Conservation (phyloP, 2,329 filamentous ascomycete species). For the Dactylellina sp. region DNA sequence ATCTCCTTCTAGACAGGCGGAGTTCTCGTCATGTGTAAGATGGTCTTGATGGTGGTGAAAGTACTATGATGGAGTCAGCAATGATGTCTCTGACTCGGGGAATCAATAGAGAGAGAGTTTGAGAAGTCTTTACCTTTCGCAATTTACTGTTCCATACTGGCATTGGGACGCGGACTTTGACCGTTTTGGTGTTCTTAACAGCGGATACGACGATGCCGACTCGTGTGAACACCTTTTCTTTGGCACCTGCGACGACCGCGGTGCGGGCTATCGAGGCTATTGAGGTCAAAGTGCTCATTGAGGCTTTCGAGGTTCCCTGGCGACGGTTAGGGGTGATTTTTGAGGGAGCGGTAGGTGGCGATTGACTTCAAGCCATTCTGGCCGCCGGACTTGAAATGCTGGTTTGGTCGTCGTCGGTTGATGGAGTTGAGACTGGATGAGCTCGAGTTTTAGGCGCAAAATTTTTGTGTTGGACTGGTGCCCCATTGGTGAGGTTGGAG, state of each 20-base stretch:
- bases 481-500: slow-evolving; percentile 12
- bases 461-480: slow-evolving; percentile 33
- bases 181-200: slow-evolving; percentile 80
- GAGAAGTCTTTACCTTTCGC: slow-evolving; percentile 75
- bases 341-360: neutral
- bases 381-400: neutral
- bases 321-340: neutral
- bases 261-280: slow-evolving; percentile 14
- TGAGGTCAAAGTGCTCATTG: slow-evolving; percentile 14
- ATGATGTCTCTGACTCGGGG: no score
- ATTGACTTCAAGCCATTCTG: slow-evolving; percentile 28
- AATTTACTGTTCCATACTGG: slow-evolving; percentile 79
- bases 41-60: slow-evolving; percentile 74
- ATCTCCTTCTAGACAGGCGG: slow-evolving; percentile 79
- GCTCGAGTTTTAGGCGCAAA: slow-evolving; percentile 28
- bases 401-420: slow-evolving; percentile 1
- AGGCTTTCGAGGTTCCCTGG: neutral
- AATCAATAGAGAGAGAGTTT: no score
- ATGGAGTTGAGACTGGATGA: neutral
- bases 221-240: slow-evolving; percentile 29
- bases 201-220: slow-evolving; percentile 79
- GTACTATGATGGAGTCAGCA: no score
- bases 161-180: slow-evolving; percentile 79
- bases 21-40: slow-evolving; percentile 82
- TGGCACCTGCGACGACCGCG: slow-evolving; percentile 5